Percentiles rank a stretch among this genome's conserved stretches.
Conservation (phyloP, 192 early-diverging fungal species). For the Coemansia sp. region DNA sequence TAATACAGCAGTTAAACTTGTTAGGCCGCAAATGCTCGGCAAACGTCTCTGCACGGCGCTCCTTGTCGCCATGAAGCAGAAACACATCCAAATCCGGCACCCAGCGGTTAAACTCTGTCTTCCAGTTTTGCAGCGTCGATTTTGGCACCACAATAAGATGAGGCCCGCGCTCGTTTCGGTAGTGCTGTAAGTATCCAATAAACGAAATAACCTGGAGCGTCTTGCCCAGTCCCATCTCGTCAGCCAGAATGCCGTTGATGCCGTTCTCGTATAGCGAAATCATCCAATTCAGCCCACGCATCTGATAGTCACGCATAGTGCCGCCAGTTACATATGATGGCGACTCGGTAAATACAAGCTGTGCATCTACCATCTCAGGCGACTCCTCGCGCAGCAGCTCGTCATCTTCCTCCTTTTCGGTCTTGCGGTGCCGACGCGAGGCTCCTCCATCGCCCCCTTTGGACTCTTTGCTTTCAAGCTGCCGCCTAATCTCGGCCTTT, state of each 20-base stretch:
- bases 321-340: slow-evolving; percentile 88
- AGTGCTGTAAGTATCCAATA: slow-evolving; percentile 90
- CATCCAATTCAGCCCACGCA: slow-evolving; percentile 98
- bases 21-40: slow-evolving; percentile 56
- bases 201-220: slow-evolving; percentile 97
- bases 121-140: slow-evolving; percentile 96
- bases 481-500: slow-evolving; percentile 51
- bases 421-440: slow-evolving; percentile 85
- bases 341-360: slow-evolving; percentile 83
- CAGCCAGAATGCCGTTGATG: slow-evolving; percentile 99
- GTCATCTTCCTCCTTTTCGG: slow-evolving; percentile 96
- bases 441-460: slow-evolving; percentile 14
- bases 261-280: slow-evolving; percentile 93
- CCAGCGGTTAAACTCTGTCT: slow-evolving; percentile 89
- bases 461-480: slow-evolving; percentile 47
- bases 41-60: slow-evolving; percentile 67
- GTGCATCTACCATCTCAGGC: slow-evolving; percentile 52
- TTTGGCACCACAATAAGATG: slow-evolving; percentile 97
- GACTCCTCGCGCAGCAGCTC: slow-evolving; percentile 83
- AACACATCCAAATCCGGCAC: slow-evolving; percentile 84
- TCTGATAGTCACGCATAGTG: slow-evolving; percentile 93
- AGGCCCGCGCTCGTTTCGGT: slow-evolving; percentile 72
- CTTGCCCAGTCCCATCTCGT: slow-evolving; percentile 98
- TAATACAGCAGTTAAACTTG: slow-evolving; percentile 91
- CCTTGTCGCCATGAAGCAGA: slow-evolving; percentile 88